Base-by-base conservation (phyloP, 164 flowering plant species). In the Litsea cubeba region DNA sequence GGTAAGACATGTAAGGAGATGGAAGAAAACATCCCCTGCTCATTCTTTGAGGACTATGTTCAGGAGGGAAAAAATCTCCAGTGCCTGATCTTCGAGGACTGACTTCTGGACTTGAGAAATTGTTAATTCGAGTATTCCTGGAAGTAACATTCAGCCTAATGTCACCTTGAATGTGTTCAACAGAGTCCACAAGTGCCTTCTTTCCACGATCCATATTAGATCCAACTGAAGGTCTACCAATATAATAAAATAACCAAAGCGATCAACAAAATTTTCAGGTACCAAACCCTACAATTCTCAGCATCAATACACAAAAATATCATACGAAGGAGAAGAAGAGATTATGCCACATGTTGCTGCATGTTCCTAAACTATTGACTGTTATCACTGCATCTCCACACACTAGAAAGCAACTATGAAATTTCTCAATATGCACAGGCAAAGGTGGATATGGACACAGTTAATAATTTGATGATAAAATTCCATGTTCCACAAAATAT, bases 71-170 rank as follows among this genome's bases (percentile, higher is more conserved):
- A 26, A 74, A 58, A 67, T 87, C 86, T 62, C 75, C 79, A 3
- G 76, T 62, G 75, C 79, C 78, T 50, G 40, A 60, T 71, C 84
- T 85, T 68, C 76, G 82, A 40, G 97, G 94, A 77, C 97, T 91
- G n/a, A 65, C 79, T 30, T 30, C 65, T 66, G 91, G 90, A 78
- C 95, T 91, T 35, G 90, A 74, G 50, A 80, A 87, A 11, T 89
- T 83, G 74, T 91, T 89, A 18, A 78, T 63, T 30, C 93, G 93
- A 76, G 91, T 89, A 86, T 94, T 92, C 75, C 65, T 79, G 32
- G 50, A 32, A 72, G 90, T 87, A 75, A 79, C 76, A 73, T 76
- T 79, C 35, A 81, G 40, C 76, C 70, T 50, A 75, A 75, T 82
- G 68, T 30, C 72, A 0, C 78, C 74, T 30, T 66, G 79, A 65